Conservation (phyloP, 805 yeast species). For the Candida sanyiensis region DNA sequence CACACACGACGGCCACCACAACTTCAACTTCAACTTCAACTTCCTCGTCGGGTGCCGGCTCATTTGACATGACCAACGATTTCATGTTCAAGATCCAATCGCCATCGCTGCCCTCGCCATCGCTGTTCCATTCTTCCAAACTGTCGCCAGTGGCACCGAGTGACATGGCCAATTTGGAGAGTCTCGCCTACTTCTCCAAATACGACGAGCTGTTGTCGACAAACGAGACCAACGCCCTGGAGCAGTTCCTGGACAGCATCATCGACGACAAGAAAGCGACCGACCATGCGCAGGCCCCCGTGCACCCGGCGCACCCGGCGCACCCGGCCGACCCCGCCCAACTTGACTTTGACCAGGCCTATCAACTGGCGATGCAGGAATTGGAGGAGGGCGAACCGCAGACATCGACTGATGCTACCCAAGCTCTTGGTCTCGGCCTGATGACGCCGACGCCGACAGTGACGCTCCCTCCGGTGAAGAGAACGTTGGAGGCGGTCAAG, state of each 20-base stretch:
- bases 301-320: not conserved
- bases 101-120: slow-evolving; percentile 3
- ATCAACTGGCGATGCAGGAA: slow-evolving; percentile 3
- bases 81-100: slow-evolving; percentile 8
- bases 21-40: not conserved
- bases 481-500: not conserved
- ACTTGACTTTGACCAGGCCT: slow-evolving; percentile 1
- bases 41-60: too few relatives aligned
- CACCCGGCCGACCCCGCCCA: not conserved
- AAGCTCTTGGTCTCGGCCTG: slow-evolving; percentile 4
- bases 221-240: slow-evolving; percentile 25
- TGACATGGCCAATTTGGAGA: slow-evolving; percentile 14
- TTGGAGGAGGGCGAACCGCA: not conserved
- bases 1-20: not conserved
- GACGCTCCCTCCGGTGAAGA: not conserved
- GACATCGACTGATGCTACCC: not conserved
- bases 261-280: slow-evolving; percentile 20
- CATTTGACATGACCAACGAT: slow-evolving; percentile 5
- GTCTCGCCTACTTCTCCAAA: slow-evolving; percentile 15
- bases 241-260: slow-evolving; percentile 26
- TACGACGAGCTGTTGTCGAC: slow-evolving; percentile 22
- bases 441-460: not conserved
- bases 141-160: slow-evolving; percentile 1
- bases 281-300: not conserved
- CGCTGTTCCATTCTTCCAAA: too few relatives aligned